Conservation (phyloP, 192 early-diverging fungal genomes). For the Mortierella claussenii region DNA sequence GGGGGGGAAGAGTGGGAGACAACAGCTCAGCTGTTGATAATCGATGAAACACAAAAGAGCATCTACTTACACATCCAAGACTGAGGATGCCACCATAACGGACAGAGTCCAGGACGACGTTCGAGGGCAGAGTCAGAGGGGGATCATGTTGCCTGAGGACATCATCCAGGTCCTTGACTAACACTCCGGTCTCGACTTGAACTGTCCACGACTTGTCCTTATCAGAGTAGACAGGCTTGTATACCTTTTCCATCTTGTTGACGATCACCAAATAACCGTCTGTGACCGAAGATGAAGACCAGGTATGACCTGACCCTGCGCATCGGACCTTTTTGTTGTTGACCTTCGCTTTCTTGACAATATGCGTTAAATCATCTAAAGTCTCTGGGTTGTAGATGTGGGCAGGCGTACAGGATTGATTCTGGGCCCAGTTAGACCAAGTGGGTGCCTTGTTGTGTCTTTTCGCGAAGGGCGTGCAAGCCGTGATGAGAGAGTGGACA, state of each 20-base stretch:
- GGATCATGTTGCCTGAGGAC: constrained; percentile 34
- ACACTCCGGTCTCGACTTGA: constrained; percentile 35
- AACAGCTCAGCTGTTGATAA: no score
- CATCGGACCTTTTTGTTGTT: constrained; percentile 35
- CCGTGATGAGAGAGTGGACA: no score
- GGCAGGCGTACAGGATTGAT: constrained; percentile 21
- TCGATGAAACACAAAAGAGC: no score
- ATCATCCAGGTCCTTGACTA: constrained; percentile 28
- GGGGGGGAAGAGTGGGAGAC: no score
- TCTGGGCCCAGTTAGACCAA: constrained; percentile 49
- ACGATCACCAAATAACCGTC: constrained; percentile 32
- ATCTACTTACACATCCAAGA: constrained; percentile 32
- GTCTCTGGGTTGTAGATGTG: constrained; percentile 35
- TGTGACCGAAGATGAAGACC: constrained; percentile 27
- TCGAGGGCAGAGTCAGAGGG: constrained; percentile 39
- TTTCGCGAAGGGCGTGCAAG: no score
- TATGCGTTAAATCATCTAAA: constrained; percentile 23
- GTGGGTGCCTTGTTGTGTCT: no score
- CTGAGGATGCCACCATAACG: constrained; percentile 25
- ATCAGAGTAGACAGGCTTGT: neutral
- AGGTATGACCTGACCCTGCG: constrained; percentile 32
- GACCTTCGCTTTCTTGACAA: constrained; percentile 19
- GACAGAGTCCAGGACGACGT: constrained; percentile 20
- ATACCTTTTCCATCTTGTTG: constrained; percentile 15
- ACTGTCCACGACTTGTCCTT: constrained; percentile 26